These are phyloP conservation scores for Pugionium dolabratum DNA, from an alignment of 345 rosid genomes.

Conservation along the genomic window DNA sequence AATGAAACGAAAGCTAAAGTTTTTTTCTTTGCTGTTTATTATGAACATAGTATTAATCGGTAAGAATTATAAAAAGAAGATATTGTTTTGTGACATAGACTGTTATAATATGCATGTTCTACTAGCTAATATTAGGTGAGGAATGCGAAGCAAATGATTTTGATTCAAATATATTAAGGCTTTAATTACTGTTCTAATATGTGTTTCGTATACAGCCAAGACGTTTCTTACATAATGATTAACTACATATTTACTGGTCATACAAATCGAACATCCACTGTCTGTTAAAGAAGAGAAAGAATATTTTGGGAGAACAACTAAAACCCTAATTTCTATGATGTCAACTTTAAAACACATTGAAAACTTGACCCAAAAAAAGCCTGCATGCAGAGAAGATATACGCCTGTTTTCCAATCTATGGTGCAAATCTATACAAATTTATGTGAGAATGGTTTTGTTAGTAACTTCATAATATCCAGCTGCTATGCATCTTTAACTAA, in stretches of 20 bases:
- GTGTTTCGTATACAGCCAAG: not conserved
- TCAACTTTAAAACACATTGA: constrained; percentile 35
- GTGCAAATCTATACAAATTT: not conserved
- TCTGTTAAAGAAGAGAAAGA: constrained; percentile 36
- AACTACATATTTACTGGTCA: constrained; percentile 7
- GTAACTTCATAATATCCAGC: no score
- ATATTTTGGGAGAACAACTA: constrained; percentile 38
- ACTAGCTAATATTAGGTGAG: not conserved
- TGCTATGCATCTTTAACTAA: no score
- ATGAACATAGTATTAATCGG: no score
- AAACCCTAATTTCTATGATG: constrained; percentile 40
- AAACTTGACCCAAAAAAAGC: constrained; percentile 31
- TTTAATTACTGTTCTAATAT: not conserved
- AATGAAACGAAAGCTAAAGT: not conserved
- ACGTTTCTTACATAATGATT: not conserved
- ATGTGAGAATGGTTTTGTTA: not conserved
- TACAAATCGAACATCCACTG: constrained; percentile 29
- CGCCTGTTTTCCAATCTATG: constrained; percentile 3
- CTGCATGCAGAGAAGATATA: constrained; percentile 36
- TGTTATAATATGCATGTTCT: constrained; percentile 4
- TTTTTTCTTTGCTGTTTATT: constrained; percentile 3
- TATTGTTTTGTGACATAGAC: constrained; percentile 16
- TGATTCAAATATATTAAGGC: constrained; percentile 8
- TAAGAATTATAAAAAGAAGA: not conserved
- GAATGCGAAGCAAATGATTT: not conserved